Percentiles rank a stretch among this genome's conserved stretches.
phyloP scores from a whole-genome alignment of 2,329 filamentous ascomycete genomes.

The Sporothrix pseudoabietina region DNA sequence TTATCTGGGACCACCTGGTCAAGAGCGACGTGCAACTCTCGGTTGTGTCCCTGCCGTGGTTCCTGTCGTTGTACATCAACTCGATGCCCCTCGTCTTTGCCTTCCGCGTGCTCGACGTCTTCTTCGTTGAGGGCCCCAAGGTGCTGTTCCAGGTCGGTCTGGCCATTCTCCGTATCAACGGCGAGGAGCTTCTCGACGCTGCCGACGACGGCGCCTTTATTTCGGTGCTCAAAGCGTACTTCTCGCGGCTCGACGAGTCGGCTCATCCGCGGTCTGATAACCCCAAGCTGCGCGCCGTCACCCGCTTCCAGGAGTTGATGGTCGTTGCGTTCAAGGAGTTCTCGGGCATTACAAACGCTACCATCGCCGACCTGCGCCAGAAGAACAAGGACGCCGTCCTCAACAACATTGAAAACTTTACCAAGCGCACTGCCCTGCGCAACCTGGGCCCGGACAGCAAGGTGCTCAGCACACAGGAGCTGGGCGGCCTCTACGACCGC shows the following conservation, averaged over 20 bases:
- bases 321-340: conserved; percentile 99
- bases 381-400: conserved; percentile 95
- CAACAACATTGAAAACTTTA: conserved; percentile 95
- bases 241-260: conserved; percentile 88
- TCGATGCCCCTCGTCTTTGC: conserved; percentile 98
- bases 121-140: conserved; percentile 97
- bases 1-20: conserved; percentile 96
- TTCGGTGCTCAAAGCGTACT: conserved; percentile 92
- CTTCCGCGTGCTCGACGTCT: conserved; percentile 93
- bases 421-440: conserved; percentile 92
- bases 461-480: conserved; percentile 78
- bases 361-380: conserved; percentile 81
- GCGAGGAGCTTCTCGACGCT: conserved; percentile 90
- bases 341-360: conserved; percentile 89
- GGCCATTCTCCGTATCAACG: conserved; percentile 95
- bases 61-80: conserved; percentile 97
- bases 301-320: conserved; percentile 96
- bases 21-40: conserved; percentile 97
- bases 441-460: conserved; percentile 97
- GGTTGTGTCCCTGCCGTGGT: conserved; percentile 96
- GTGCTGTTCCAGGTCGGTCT: conserved; percentile 95
- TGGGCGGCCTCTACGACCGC: conserved; percentile 87
- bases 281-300: conserved; percentile 88
- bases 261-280: conserved; percentile 96
- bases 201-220: conserved; percentile 96